Base-by-base conservation (phyloP, 1,284 basidiomycete genomes). In the Mrakiaceae sp. region DNA sequence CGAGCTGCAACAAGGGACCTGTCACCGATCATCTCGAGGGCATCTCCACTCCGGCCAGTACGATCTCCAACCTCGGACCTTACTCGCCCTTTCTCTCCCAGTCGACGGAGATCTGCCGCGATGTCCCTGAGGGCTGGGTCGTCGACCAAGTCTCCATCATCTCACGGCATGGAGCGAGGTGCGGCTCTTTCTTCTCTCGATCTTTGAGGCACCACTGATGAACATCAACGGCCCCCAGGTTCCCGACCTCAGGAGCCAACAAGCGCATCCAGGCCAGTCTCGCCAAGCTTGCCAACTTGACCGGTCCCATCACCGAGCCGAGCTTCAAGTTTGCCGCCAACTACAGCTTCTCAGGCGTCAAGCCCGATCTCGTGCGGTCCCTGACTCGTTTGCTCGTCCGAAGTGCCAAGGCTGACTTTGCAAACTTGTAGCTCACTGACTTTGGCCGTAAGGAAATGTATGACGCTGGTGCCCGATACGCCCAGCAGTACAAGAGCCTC, bases 91-190 rank as follows among this genome's bases (percentile, higher is more conserved):
- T 56, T 43, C n/a, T 68, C 63, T 57, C 58, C 3, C 64, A 61
- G 44, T 40, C 56, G 49, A 63, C 65, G 1, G n/a, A 63, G 3
- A 40, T 64, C 52, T 60, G 43, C 11, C 60, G 64, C 40, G 48
- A 49, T 39, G 53, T 54, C 9, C 67, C 67, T n/a, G 52, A 54
- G 6, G 66, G 66, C 5, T 60, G 53, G 40, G 47, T 9, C 7
- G 50, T 67, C 40, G 68, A 69, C 49, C 66, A 66, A 60, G 64
- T 67, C 39, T 12, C 40, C n/a, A 60, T 67, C 47, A 51, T 66
- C 61, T 52, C 58, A 11, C 62, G 69, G 3, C 69, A 69, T 52
- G 69, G 67, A 12, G 67, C 68, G 27, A 27, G 27, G 27, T 27
- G 27, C 27, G 27, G 27, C 27, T 27, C 27, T 27, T 27, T 27